Evolutionary conservation across 345 rosid genomes (phyloP).

Genomic region (Theobroma cacao): DNA sequence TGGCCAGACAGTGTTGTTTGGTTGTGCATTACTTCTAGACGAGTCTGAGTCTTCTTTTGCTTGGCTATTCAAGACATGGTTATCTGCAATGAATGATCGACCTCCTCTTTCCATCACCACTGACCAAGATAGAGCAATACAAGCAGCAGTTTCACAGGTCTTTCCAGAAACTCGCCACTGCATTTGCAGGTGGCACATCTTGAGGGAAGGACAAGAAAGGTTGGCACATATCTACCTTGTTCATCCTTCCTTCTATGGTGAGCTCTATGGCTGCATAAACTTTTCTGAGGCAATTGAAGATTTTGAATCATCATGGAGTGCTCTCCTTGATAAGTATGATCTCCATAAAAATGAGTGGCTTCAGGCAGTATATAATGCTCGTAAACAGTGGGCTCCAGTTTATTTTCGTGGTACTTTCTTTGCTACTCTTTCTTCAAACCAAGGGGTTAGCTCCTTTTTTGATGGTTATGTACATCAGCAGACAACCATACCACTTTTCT

Average conservation of each 20-base stretch:
- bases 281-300: conserved; percentile 59
- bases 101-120: conserved; percentile 62
- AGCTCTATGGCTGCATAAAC: conserved; percentile 64
- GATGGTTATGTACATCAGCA: conserved; percentile 65
- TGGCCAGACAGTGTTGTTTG: conserved; percentile 64
- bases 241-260: conserved; percentile 58
- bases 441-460: conserved; percentile 51
- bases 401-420: conserved; percentile 63
- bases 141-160: conserved; percentile 54
- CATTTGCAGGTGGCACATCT: conserved; percentile 71
- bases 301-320: conserved; percentile 57
- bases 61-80: conserved; percentile 61
- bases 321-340: conserved; percentile 46
- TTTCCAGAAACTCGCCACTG: conserved; percentile 61
- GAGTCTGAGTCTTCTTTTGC: conserved; percentile 68
- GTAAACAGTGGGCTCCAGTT: conserved; percentile 74
- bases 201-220: conserved; percentile 76
- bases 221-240: conserved; percentile 55
- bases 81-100: conserved; percentile 56
- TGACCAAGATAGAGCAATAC: conserved; percentile 73
- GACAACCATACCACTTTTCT: conserved; percentile 53
- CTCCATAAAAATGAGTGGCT: conserved; percentile 63
- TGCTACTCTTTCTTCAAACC: conserved; percentile 58
- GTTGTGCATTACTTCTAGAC: conserved; percentile 65
- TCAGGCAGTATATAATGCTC: conserved; percentile 57